A percentile compares a stretch with the other conserved stretches of the same genome.
Evolutionary conservation across 129 eudicot genomes (phyloP).

Genomic region (Artemisia tridentata): DNA sequence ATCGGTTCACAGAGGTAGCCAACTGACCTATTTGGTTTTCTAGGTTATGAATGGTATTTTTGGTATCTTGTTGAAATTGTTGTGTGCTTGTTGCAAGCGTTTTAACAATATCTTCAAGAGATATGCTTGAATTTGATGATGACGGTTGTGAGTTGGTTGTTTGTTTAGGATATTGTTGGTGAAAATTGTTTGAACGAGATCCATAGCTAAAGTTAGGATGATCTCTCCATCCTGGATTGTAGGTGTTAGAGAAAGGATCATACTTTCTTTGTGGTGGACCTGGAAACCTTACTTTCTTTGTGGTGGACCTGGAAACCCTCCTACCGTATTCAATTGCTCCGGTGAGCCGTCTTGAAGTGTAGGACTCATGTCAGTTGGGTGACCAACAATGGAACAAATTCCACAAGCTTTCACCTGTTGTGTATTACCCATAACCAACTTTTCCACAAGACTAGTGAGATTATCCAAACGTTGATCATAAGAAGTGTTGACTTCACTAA

Average conservation of each 20-base stretch:
- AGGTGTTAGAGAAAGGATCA: too few relatives aligned
- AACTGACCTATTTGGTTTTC: constrained; percentile 1
- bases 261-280: too few relatives aligned
- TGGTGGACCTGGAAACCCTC: too few relatives aligned
- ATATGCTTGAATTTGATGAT: not conserved
- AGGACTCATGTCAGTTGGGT: not conserved
- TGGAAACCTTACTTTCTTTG: too few relatives aligned
- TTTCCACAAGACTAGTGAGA: not conserved
- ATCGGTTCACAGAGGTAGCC: not conserved
- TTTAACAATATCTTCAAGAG: not conserved
- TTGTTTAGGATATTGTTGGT: too few relatives aligned
- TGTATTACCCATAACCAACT: not conserved
- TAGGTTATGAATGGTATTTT: not conserved
- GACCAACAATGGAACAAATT: not conserved
- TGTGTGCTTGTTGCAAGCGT: constrained; percentile 3
- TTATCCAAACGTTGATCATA: not conserved
- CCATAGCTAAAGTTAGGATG: too few relatives aligned
- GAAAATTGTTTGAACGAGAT: too few relatives aligned
- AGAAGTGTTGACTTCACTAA: not conserved
- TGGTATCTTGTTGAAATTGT: constrained; percentile 6
- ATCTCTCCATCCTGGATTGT: too few relatives aligned
- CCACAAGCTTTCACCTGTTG: not conserved
- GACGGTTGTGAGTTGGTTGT: not conserved
- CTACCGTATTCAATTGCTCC: too few relatives aligned
- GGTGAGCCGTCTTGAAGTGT: too few relatives aligned